phyloP scores from a whole-genome alignment of 441 rosid genomes.

The Jatropha podagrica region DNA sequence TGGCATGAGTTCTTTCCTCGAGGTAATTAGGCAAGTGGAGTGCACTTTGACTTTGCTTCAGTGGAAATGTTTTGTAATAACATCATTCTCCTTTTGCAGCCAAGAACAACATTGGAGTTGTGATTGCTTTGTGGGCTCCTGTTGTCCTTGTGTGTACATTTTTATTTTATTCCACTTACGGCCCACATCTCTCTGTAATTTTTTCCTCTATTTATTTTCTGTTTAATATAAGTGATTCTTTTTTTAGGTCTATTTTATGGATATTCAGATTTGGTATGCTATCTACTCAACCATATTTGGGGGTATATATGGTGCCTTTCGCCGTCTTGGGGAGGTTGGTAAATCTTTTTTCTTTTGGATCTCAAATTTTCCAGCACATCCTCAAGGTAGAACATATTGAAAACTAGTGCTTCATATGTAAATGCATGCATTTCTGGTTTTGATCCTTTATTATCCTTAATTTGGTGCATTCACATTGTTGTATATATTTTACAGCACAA shows the following conservation, averaged over 20 bases:
- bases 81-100: slow-evolving; percentile 57
- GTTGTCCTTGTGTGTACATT: slow-evolving; percentile 67
- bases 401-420: neutral
- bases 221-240: slow-evolving; percentile 16
- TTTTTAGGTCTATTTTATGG: slow-evolving; percentile 92
- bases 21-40: slow-evolving; percentile 48
- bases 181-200: neutral
- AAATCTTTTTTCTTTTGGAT: neutral
- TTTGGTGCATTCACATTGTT: neutral
- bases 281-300: slow-evolving; percentile 95
- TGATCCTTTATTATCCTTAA: neutral
- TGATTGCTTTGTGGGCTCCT: slow-evolving; percentile 95
- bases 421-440: neutral
- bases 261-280: slow-evolving; percentile 98
- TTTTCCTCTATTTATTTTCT: neutral
- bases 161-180: neutral
- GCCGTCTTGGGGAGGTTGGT: slow-evolving; percentile 90
- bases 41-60: neutral
- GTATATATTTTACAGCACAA: neutral
- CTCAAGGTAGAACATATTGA: neutral
- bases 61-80: slow-evolving; percentile 14
- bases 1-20: slow-evolving; percentile 99
- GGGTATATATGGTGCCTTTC: slow-evolving; percentile 96
- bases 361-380: neutral
- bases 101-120: slow-evolving; percentile 88